Base-by-base conservation (phyloP, 2,329 filamentous ascomycete species). In the Aspergillus sp. region DNA sequence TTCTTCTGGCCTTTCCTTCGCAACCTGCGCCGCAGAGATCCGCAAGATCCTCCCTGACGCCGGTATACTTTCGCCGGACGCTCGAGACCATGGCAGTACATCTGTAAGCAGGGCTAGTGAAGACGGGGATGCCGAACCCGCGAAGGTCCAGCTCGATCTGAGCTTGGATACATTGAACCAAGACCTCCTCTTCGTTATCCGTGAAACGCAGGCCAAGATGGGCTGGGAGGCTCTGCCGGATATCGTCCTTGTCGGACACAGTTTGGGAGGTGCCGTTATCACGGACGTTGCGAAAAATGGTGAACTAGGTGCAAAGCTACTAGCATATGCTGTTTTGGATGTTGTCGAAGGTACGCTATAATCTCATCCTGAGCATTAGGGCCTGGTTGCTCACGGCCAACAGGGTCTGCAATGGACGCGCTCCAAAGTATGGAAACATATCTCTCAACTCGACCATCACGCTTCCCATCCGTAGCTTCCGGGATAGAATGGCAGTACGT, bases 401-500 rank as follows among this genome's bases (percentile, higher is more conserved):
- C 44, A 79, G 84, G 95, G 11, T 96, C 91, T 0, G 95, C 95
- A 35, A 93, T 99, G 75, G 95, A 98, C 72, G 93, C 95, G 3
- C 81, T 99, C 53, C 87, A 92, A 73, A 93, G 90, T 74, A 99
- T 99, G 95, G 89, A 95, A 64, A 89, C 88, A 3, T 97, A 97
- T 73, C 83, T 99, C 19, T 87, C 90, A 1, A 92, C 88, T 4
- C 84, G 95, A 21, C 95, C 95, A 0, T 79, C 81, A 8, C 85
- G 87, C 2, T 99, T 99, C 68, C 80, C 86, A n/a, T 89, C 86
- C 12, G 66, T 96, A 17, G 82, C 89, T 62, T 85, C 89, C 4
- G 93, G 89, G 6, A 91, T 99, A 64, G 91, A 96, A 68, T 99
- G 95, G 95, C 95, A 99, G 79, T 81, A 73, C 56, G 79, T 73